Base-by-base conservation (phyloP, 768 basidiomycete genomes). In the Boletales sp. region DNA sequence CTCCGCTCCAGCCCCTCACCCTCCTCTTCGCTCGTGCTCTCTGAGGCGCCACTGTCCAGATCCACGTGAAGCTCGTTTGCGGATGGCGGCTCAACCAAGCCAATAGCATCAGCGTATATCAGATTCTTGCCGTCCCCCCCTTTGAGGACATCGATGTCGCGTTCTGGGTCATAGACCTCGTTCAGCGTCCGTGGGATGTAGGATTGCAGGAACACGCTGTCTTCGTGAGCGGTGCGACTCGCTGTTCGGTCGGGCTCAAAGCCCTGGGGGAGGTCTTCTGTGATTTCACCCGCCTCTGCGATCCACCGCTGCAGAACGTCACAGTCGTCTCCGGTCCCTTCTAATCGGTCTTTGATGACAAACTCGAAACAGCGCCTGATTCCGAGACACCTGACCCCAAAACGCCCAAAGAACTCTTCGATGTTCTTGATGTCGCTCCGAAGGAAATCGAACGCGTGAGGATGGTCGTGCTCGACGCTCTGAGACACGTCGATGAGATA, bases 401-500 rank as follows among this genome's bases (percentile, higher is more conserved):
- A 77, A 55, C 83, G 75, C 6, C 79, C 77, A 66, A 97, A 99
- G 68, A 89, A 99, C 32, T 94, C 94, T 52, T 97, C 93, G 38
- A 94, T 76, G 65, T 99, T 98, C 58, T 83, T 84, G 43, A 99
- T 80, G 68, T 99, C 97, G 40, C 78, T 84, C 24, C 94, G 85
- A 34, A 99, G 77, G 71, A 99, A 99, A 68, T 99, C 95, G 65
- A 94, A 97, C 0, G 97, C 92, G 27, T 87, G 77, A 0, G 95
- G 97, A 60, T 99, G 97, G 68, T 98, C 95, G 63, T 97, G 94
- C 61, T 99, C 97, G 32, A 99, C 94, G 55, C 92, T 94, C 66
- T 99, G 97, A 1, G 94, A 97, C 51, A 99, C 97, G 67, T 99
- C 97, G 71, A 99, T 98, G 59, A 98, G 86, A 69, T 82, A 93